Evolutionary conservation across 2,329 filamentous ascomycete species (phyloP).

Genomic region (Apiospora malaysiana): DNA sequence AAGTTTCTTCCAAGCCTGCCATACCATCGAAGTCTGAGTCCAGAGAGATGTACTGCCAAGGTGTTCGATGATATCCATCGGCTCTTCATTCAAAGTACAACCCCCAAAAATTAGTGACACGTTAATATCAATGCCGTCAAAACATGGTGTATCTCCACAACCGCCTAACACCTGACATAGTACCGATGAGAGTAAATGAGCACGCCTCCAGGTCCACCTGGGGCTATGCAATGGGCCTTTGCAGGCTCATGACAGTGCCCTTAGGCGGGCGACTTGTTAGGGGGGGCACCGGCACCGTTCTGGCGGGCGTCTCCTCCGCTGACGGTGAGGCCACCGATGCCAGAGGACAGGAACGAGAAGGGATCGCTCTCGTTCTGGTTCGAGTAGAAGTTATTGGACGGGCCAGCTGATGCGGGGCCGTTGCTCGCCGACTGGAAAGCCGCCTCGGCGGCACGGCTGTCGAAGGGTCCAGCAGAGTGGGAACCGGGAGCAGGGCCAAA

Average conservation of each 20-base stretch:
- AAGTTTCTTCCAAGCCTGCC: conserved; percentile 51
- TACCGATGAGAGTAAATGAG: neutral
- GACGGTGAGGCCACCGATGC: conserved; percentile 75
- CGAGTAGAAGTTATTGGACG: conserved; percentile 77
- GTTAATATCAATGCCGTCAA: conserved; percentile 23
- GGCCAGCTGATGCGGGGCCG: conserved; percentile 76
- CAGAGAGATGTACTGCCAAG: conserved; percentile 51
- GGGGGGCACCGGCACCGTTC: conserved; percentile 63
- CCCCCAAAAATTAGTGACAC: conserved; percentile 36
- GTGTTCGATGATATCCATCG: conserved; percentile 49
- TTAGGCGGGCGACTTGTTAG: conserved; percentile 66
- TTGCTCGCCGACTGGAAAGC: conserved; percentile 91
- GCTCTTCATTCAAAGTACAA: conserved; percentile 47
- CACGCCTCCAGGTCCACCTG: conserved; percentile 22
- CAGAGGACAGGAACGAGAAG: conserved; percentile 79
- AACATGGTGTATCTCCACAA: conserved; percentile 21
- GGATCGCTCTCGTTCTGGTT: conserved; percentile 72
- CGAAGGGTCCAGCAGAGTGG: conserved; percentile 86
- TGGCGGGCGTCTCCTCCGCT: conserved; percentile 68
- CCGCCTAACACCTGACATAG: conserved; percentile 12
- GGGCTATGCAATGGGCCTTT: conserved; percentile 27
- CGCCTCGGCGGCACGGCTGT: conserved; percentile 90
- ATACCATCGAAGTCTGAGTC: conserved; percentile 49
- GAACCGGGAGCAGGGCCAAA: conserved; percentile 78
- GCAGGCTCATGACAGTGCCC: conserved; percentile 22